Percentiles rank a stretch among this genome's conserved stretches.
Evolutionary conservation across 1,284 basidiomycete genomes (phyloP).

Genomic region (Rhodofomes roseus): DNA sequence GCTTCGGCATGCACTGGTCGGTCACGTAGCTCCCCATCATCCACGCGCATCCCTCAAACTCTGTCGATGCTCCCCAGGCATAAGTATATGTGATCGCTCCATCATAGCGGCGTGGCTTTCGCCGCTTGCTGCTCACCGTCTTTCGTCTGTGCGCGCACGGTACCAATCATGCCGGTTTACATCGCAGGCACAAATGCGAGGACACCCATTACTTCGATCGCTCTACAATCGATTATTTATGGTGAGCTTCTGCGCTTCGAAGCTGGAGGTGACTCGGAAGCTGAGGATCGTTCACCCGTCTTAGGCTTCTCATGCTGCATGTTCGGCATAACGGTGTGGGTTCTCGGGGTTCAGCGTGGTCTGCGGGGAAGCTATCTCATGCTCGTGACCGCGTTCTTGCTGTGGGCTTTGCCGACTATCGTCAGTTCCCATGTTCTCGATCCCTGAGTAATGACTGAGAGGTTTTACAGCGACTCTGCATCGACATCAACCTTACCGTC

Average conservation of each 20-base stretch:
- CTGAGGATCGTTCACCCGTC: background rate
- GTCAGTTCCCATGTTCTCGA: background rate
- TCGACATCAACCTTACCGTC: background rate
- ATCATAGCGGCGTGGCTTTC: background rate
- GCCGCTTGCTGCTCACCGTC: background rate
- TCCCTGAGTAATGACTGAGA: too few species aligned
- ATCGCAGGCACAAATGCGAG: background rate
- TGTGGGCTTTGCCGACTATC: background rate
- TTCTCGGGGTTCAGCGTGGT: background rate
- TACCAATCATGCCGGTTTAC: background rate
- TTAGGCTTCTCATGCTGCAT: background rate
- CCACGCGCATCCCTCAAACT: background rate
- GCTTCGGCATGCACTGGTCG: background rate
- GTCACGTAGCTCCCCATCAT: background rate
- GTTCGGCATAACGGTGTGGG: background rate
- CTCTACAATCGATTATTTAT: background rate
- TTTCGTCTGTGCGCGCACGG: background rate
- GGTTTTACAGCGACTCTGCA: constrained; percentile 2
- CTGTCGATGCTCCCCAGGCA: background rate
- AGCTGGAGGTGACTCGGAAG: background rate
- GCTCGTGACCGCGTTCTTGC: background rate
- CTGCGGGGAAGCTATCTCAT: background rate
- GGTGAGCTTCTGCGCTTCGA: background rate
- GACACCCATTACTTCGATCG: background rate
- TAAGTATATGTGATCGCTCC: background rate